Percentiles rank a stretch among this genome's conserved stretches.
Evolutionary conservation across 2,329 filamentous ascomycete genomes (phyloP).

Genomic region (Colletotrichum scovillei): DNA sequence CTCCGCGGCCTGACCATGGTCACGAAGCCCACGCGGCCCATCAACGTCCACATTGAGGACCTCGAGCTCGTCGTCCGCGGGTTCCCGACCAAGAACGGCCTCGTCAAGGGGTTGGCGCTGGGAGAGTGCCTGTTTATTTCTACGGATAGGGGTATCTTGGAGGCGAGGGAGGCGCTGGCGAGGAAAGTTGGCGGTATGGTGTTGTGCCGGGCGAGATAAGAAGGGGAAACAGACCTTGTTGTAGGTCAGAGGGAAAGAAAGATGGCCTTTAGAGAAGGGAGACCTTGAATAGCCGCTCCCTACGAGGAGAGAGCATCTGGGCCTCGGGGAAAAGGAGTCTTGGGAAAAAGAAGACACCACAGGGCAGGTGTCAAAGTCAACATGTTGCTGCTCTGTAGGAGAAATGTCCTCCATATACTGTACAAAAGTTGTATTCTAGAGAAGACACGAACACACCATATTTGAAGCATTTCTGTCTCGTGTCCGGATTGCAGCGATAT

Average conservation of each 20-base stretch:
- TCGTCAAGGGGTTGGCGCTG: slow-evolving; percentile 78
- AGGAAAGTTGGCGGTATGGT: slow-evolving; percentile 84
- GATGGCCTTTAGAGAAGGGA: background rate
- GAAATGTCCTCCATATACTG: slow-evolving; percentile 21
- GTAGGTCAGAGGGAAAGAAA: background rate
- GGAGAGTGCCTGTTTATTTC: slow-evolving; percentile 86
- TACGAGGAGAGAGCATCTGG: background rate
- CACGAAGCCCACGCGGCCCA: slow-evolving; percentile 78
- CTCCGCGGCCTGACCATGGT: slow-evolving; percentile 74
- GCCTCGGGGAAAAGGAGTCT: background rate
- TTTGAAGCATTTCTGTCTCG: slow-evolving; percentile 4
- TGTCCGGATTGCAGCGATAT: background rate
- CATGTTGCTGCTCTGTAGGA: slow-evolving; percentile 3
- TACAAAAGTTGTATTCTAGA: slow-evolving; percentile 34
- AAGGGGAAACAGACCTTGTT: background rate
- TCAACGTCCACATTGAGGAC: slow-evolving; percentile 72
- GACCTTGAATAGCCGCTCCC: background rate
- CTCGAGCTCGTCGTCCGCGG: slow-evolving; percentile 77
- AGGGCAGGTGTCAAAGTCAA: slow-evolving; percentile 1
- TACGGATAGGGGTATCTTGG: slow-evolving; percentile 82
- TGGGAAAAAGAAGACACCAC: slow-evolving; percentile 6
- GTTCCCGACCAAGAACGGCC: slow-evolving; percentile 71
- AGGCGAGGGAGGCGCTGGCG: slow-evolving; percentile 84
- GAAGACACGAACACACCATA: slow-evolving; percentile 29
- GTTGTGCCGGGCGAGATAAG: slow-evolving; percentile 74